A percentile compares a stretch with the other conserved stretches of the same genome.
Conservation (phyloP, 1,139 yeast genomes). For the Hemisphaericaspora lyxosophila region DNA sequence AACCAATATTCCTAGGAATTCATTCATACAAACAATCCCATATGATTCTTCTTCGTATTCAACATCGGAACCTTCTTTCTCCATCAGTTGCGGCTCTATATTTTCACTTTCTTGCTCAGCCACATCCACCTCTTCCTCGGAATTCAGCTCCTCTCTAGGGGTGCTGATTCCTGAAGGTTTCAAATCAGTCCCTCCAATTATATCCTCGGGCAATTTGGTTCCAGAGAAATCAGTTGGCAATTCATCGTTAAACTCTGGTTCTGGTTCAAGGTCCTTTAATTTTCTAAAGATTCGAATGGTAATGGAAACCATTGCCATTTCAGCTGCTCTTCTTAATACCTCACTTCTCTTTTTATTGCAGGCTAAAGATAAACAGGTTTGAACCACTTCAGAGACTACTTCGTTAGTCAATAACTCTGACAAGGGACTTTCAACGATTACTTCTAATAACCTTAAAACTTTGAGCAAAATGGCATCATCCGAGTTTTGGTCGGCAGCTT, state of each 20-base stretch:
- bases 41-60: constrained; percentile 44
- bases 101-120: constrained; percentile 7
- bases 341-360: constrained; percentile 92
- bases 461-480: constrained; percentile 90
- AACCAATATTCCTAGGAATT: constrained; percentile 71
- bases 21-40: constrained; percentile 68
- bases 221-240: constrained; percentile 37
- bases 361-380: constrained; percentile 88
- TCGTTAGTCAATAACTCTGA: constrained; percentile 74
- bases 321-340: constrained; percentile 85
- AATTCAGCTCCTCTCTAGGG: constrained; percentile 11
- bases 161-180: constrained; percentile 12
- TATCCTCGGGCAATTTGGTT: constrained; percentile 40
- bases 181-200: constrained; percentile 38
- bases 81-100: constrained; percentile 22
- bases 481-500: constrained; percentile 88
- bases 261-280: constrained; percentile 58
- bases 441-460: constrained; percentile 74
- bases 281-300: constrained; percentile 68
- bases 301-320: constrained; percentile 73
- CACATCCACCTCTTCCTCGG: constrained; percentile 6
- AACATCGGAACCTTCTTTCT: not conserved
- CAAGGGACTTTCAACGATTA: constrained; percentile 62
- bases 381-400: constrained; percentile 83
- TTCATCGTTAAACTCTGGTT: constrained; percentile 26